Conservation (phyloP, 2,329 filamentous ascomycete genomes). For the Aspergillus pseudoglaucus region DNA sequence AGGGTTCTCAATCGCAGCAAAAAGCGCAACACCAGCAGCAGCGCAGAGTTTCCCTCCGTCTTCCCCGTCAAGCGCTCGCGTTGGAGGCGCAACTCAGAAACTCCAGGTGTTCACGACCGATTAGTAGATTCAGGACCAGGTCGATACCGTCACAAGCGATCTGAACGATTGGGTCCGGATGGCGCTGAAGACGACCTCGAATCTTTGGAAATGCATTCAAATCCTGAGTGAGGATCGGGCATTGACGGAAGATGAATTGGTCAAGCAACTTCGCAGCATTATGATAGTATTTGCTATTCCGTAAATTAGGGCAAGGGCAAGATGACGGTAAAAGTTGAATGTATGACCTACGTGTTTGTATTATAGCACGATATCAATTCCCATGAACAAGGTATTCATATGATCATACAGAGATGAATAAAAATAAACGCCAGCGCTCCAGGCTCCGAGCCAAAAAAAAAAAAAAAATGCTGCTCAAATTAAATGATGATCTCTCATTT, state of each 20-base stretch:
- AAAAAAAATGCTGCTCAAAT: slow-evolving; percentile 1
- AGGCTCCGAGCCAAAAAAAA: slow-evolving; percentile 2
- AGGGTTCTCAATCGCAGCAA: background rate
- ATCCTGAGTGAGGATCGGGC: slow-evolving; percentile 11
- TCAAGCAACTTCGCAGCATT: background rate
- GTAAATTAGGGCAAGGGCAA: background rate
- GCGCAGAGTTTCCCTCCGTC: background rate
- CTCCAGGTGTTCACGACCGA: background rate
- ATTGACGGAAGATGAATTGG: slow-evolving; percentile 3
- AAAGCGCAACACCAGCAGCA: background rate
- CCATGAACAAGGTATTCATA: slow-evolving; percentile 13
- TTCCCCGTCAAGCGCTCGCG: background rate
- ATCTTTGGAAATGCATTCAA: slow-evolving; percentile 20
- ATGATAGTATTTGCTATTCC: background rate
- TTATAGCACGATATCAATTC: background rate
- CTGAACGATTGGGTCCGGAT: slow-evolving; percentile 11
- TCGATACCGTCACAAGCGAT: background rate
- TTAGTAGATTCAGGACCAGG: background rate
- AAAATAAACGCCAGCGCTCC: background rate
- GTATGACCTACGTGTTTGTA: background rate
- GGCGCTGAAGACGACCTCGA: slow-evolving; percentile 17
- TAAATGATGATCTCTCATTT: slow-evolving; percentile 21
- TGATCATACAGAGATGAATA: slow-evolving; percentile 29
- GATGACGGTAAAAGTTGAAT: slow-evolving; percentile 3
- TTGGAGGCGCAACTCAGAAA: background rate